Evolutionary conservation across 495 filamentous ascomycete species (phyloP).

Genomic region (Hypoxylon subgilvum): DNA sequence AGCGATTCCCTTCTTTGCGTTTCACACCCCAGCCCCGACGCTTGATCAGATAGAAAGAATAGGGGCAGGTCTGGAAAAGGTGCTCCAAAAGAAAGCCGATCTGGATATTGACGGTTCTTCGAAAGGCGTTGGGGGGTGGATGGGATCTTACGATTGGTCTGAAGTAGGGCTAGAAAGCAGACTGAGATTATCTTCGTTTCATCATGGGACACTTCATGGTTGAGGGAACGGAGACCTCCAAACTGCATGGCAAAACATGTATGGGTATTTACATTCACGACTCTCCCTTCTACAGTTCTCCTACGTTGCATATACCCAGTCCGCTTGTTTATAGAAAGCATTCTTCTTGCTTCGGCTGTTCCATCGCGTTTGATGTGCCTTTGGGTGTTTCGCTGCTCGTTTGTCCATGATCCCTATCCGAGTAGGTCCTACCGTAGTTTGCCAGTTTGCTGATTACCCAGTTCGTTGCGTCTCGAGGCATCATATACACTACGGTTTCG

Average conservation of each 20-base stretch:
- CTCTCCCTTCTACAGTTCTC: slow-evolving; percentile 20
- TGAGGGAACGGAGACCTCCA: slow-evolving; percentile 9
- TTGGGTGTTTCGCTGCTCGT: no score
- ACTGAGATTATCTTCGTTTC: slow-evolving; percentile 12
- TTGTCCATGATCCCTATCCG: no score
- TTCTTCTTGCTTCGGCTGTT: not conserved
- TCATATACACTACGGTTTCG: no score
- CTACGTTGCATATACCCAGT: slow-evolving; percentile 36
- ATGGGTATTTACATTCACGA: slow-evolving; percentile 32
- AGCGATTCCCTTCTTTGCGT: slow-evolving; percentile 10
- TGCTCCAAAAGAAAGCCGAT: slow-evolving; percentile 9
- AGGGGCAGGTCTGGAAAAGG: slow-evolving; percentile 21
- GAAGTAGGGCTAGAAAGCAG: not conserved
- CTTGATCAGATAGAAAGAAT: slow-evolving; percentile 15
- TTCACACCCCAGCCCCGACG: slow-evolving; percentile 8
- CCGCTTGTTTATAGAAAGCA: slow-evolving; percentile 22
- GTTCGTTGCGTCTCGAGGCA: no score
- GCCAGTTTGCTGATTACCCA: no score
- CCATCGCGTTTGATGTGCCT: no score
- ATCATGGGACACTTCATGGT: slow-evolving; percentile 9
- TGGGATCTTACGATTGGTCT: slow-evolving; percentile 11
- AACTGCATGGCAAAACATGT: slow-evolving; percentile 19
- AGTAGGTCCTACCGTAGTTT: no score
- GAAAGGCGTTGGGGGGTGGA: slow-evolving; percentile 24
- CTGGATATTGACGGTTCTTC: slow-evolving; percentile 33